These are phyloP conservation scores for Annulohypoxylon nitens DNA, from an alignment of 495 filamentous ascomycete genomes.

Conservation along the genomic window DNA sequence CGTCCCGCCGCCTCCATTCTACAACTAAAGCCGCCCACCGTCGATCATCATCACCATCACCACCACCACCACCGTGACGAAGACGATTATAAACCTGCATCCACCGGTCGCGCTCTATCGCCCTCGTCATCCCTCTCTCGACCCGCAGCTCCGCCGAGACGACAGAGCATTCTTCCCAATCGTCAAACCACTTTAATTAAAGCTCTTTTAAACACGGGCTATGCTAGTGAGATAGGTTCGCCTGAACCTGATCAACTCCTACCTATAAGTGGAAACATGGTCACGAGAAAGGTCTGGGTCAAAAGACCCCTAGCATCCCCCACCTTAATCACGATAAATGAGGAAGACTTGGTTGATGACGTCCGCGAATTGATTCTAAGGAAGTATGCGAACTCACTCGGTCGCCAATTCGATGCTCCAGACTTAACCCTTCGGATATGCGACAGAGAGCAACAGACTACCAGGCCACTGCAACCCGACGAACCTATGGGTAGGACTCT, in stretches of 20 bases:
- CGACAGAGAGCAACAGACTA: constrained; percentile 84
- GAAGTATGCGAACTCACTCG: constrained; percentile 94
- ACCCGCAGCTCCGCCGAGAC: constrained; percentile 50
- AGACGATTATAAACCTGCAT: constrained; percentile 27
- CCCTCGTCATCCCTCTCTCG: constrained; percentile 43
- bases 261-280: constrained; percentile 65
- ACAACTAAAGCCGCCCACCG: constrained; percentile 17
- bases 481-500: constrained; percentile 83
- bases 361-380: constrained; percentile 90
- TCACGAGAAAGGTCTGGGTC: constrained; percentile 92
- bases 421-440: constrained; percentile 88
- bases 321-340: constrained; percentile 84
- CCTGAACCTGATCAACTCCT: constrained; percentile 53
- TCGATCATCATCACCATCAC: constrained; percentile 20
- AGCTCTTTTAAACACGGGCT: constrained; percentile 57
- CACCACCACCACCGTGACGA: constrained; percentile 13
- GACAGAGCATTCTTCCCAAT: constrained; percentile 63
- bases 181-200: constrained; percentile 63
- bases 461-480: constrained; percentile 84
- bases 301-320: constrained; percentile 85
- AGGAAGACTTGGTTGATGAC: constrained; percentile 95
- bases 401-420: constrained; percentile 87
- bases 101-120: constrained; percentile 32
- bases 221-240: constrained; percentile 51
- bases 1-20: constrained; percentile 25